Conservation (phyloP, 2,329 filamentous ascomycete genomes). For the Aschersonia sp. region DNA sequence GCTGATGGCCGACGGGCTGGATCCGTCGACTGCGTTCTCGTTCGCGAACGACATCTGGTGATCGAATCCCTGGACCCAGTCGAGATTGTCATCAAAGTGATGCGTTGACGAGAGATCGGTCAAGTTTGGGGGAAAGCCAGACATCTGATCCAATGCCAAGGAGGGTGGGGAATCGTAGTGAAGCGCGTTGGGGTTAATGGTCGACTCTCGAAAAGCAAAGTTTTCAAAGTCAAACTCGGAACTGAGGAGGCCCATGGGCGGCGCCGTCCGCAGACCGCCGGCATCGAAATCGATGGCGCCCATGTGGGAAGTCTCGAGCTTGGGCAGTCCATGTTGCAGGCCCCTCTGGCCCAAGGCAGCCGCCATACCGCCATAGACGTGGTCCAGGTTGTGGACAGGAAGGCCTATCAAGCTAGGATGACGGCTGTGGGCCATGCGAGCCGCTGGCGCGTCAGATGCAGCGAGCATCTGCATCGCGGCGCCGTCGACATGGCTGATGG, state of each 20-base stretch:
- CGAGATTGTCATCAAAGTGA: constrained; percentile 61
- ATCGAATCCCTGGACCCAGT: constrained; percentile 73
- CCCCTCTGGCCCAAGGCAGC: constrained; percentile 51
- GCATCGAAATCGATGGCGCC: constrained; percentile 48
- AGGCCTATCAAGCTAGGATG: constrained; percentile 63
- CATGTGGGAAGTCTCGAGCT: constrained; percentile 67
- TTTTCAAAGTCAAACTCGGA: constrained; percentile 35
- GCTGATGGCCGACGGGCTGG: constrained; percentile 91
- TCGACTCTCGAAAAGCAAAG: constrained; percentile 53
- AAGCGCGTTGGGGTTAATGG: constrained; percentile 58
- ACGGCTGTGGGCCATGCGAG: constrained; percentile 45
- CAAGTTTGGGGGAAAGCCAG: constrained; percentile 37
- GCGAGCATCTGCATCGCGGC: constrained; percentile 59
- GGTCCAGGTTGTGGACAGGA: constrained; percentile 40
- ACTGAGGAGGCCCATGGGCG: constrained; percentile 46
- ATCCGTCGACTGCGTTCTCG: constrained; percentile 78
- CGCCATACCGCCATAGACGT: constrained; percentile 62
- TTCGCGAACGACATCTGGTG: constrained; percentile 58
- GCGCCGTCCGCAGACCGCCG: constrained; percentile 67
- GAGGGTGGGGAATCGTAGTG: constrained; percentile 61
- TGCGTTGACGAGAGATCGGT: constrained; percentile 43
- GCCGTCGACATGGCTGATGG: constrained; percentile 84
- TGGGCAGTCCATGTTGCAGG: constrained; percentile 54
- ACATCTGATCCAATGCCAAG: constrained; percentile 45
- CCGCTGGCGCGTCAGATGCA: constrained; percentile 32